These are phyloP conservation scores for Zelopaecilomyces penicillatus DNA, from an alignment of 2,329 filamentous ascomycete species.

Conservation along the genomic window DNA sequence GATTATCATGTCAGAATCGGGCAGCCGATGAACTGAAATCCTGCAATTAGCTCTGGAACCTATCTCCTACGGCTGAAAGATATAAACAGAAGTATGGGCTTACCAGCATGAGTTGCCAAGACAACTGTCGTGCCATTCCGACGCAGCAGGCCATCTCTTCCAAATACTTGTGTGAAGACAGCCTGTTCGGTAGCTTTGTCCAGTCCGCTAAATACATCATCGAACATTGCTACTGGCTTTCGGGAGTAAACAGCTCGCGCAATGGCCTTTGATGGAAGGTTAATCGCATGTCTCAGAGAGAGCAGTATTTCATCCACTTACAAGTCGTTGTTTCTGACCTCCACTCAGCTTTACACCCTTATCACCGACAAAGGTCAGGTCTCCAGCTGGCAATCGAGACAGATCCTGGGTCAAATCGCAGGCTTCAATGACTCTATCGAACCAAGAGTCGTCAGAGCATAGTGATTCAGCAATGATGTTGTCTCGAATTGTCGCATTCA, in stretches of 20 bases:
- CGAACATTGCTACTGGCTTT: conserved; percentile 26
- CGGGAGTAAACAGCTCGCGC: conserved; percentile 25
- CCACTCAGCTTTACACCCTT: conserved; percentile 26
- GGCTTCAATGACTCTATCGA: conserved; percentile 21
- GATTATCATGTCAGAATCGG: conserved; percentile 35
- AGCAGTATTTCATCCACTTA: conserved; percentile 9
- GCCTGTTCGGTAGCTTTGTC: conserved; percentile 32
- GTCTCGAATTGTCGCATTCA: conserved; percentile 24
- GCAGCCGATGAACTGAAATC: conserved; percentile 22
- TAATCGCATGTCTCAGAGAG: too few relatives aligned
- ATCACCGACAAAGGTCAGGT: conserved; percentile 20
- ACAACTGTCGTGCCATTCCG: conserved; percentile 21
- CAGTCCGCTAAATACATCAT: conserved; percentile 32
- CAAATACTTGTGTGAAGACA: conserved; percentile 32
- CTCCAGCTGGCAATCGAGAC: conserved; percentile 14
- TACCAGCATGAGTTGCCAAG: conserved; percentile 27
- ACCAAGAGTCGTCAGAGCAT: conserved; percentile 22
- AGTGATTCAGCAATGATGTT: conserved; percentile 26
- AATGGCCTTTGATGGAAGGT: conserved; percentile 15
- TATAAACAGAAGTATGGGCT: not conserved
- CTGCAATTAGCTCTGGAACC: not conserved
- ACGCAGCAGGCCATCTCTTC: conserved; percentile 25
- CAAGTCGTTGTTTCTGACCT: conserved; percentile 26
- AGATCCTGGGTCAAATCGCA: conserved; percentile 27
- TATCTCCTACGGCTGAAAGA: too few relatives aligned